These are phyloP conservation scores for Atractiella rhizophila DNA, from an alignment of 768 basidiomycete species.

Conservation along the genomic window DNA sequence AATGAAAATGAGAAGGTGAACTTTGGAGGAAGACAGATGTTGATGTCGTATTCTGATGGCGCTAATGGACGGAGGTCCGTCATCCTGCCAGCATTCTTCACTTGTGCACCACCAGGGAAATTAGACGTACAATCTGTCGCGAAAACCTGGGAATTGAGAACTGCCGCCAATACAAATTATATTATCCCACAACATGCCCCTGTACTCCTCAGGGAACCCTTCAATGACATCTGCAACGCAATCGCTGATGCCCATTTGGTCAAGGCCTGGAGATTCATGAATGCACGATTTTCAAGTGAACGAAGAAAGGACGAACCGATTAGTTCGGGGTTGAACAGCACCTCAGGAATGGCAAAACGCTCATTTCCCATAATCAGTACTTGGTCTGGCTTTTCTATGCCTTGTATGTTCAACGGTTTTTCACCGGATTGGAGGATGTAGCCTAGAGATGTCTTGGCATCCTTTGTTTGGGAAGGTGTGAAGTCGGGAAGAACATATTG, in stretches of 20 bases:
- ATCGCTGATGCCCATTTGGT: conserved; percentile 52
- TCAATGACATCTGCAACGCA: conserved; percentile 53
- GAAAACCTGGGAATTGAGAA: conserved; percentile 47
- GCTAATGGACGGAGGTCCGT: conserved; percentile 53
- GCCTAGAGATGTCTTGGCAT: no score
- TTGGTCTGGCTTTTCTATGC: conserved; percentile 20
- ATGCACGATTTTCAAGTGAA: neutral
- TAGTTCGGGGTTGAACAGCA: conserved; percentile 68
- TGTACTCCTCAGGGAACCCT: conserved; percentile 48
- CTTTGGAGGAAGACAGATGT: conserved; percentile 47
- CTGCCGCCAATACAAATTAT: conserved; percentile 73
- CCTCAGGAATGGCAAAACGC: conserved; percentile 72
- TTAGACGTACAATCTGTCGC: conserved; percentile 40
- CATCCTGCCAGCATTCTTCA: conserved; percentile 26
- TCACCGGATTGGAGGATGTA: conserved; percentile 17
- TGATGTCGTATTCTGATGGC: conserved; percentile 52
- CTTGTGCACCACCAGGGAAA: conserved; percentile 1
- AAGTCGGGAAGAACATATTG: conserved; percentile 82
- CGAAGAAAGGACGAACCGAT: conserved; percentile 35
- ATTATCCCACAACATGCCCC: conserved; percentile 87
- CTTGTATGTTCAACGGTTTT: neutral
- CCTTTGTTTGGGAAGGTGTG: conserved; percentile 26
- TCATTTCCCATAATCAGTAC: conserved; percentile 73
- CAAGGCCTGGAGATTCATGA: conserved; percentile 33
- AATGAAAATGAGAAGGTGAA: conserved; percentile 24